phyloP scores from a whole-genome alignment of 768 basidiomycete genomes.

The Boletellus ananiceps region DNA sequence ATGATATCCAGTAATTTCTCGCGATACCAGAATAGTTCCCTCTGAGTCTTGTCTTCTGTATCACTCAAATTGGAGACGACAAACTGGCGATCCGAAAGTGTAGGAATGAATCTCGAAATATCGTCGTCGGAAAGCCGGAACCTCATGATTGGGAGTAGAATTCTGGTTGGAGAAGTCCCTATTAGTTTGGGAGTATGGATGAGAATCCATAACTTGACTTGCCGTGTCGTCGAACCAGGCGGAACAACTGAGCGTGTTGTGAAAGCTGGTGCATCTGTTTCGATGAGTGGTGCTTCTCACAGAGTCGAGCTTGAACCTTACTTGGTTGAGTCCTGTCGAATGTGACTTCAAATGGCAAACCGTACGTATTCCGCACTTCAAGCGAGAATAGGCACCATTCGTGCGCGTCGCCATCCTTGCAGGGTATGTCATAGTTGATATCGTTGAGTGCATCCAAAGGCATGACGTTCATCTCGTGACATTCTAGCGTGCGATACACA shows the following conservation, averaged over 20 bases:
- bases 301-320: constrained; percentile 21
- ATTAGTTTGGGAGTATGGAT: constrained; percentile 3
- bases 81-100: constrained; percentile 85
- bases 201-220: constrained; percentile 16
- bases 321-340: constrained; percentile 67
- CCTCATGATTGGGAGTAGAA: constrained; percentile 70
- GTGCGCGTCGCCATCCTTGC: constrained; percentile 45
- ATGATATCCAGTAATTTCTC: constrained; percentile 76
- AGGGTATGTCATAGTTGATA: constrained; percentile 22
- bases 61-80: constrained; percentile 65
- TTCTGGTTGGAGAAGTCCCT: constrained; percentile 32
- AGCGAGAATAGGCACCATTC: constrained; percentile 86
- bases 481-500: constrained; percentile 93
- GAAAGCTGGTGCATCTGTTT: constrained; percentile 37
- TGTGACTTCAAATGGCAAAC: constrained; percentile 84
- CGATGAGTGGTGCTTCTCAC: constrained; percentile 1
- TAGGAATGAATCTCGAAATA: constrained; percentile 70
- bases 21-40: constrained; percentile 93
- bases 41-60: constrained; percentile 57
- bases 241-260: constrained; percentile 61
- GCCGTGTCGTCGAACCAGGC: constrained; percentile 85
- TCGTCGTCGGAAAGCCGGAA: constrained; percentile 55
- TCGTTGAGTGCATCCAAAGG: constrained; percentile 42
- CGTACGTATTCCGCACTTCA: constrained; percentile 90
- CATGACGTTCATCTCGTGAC: constrained; percentile 75